Base-by-base conservation (phyloP, 1,284 basidiomycete genomes). In the Malassezia arunalokei region DNA sequence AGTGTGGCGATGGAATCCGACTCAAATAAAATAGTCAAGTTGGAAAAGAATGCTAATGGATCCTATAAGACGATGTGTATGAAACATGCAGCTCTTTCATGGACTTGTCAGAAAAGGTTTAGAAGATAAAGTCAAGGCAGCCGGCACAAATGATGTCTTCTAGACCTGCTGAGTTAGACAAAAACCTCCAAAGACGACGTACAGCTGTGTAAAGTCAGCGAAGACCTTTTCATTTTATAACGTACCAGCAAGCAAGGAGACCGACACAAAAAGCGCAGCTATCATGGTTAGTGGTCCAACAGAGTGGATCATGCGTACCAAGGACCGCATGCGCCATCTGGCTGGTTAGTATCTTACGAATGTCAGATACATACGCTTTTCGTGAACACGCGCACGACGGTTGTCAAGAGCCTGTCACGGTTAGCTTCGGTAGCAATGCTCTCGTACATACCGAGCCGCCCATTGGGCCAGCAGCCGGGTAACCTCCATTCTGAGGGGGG, bases 91-190 rank as follows among this genome's bases (percentile, higher is more conserved):
- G 20, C 2, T 24, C 20, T 24, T 24, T 24, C 2, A 24, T 24
- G 20, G 20, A 24, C 20, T 24, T 24, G 20, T 24, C 20, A 2
- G 20, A 35, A 35, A 12, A 3, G 33, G 11, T 12, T 55, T 55
- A 55, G 48, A 55, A 55, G 28, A 55, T 30, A n/a, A 43, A 35
- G 33, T 55, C 53, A 20, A 55, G 48, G 43, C 53, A 55, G 43
- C 53, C 53, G n/a, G 48, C 53, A 37, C 53, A 55, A 24, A 55
- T 27, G n/a, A 55, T 55, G 48, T 55, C 53, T 24, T 55, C 53
- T 29, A 55, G 53, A 47, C 53, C 51, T 54, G 32, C 6, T 6
- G 28, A 17, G 45, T 53, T 28, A 49, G 46, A 35, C 33, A 35
- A 3, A 15, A 35, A 35, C 11, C 33, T 12, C 43, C 7, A 1